Evolutionary conservation across 495 filamentous ascomycete species (phyloP).

Genomic region (Penicillium steckii): DNA sequence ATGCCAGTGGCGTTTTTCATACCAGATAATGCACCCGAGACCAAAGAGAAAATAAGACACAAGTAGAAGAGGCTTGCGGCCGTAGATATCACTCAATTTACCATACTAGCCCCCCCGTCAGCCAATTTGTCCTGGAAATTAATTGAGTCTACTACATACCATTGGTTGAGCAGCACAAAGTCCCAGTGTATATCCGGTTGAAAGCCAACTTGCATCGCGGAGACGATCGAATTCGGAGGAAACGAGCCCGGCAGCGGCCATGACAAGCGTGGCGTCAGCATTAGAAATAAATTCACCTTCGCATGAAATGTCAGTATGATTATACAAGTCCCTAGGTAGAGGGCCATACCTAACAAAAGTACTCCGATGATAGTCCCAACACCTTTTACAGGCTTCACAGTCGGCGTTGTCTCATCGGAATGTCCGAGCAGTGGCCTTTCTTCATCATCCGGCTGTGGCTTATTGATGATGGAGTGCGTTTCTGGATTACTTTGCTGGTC

Average conservation of each 20-base stretch:
- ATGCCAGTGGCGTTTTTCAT: not conserved
- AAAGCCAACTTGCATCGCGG: constrained; percentile 63
- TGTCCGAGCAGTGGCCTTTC: constrained; percentile 21
- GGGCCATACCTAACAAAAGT: constrained; percentile 31
- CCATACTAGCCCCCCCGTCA: constrained; percentile 31
- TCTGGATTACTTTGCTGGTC: not conserved
- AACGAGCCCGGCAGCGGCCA: constrained; percentile 61
- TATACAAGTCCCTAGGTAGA: not conserved
- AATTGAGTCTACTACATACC: no score
- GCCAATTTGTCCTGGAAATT: no score
- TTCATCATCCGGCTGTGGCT: constrained; percentile 16
- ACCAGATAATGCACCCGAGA: constrained; percentile 43
- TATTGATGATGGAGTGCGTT: not conserved
- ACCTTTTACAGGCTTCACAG: constrained; percentile 15
- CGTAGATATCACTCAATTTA: constrained; percentile 48
- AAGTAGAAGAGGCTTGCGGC: constrained; percentile 40
- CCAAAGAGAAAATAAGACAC: constrained; percentile 43
- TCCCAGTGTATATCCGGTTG: constrained; percentile 61
- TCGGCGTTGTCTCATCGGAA: not conserved
- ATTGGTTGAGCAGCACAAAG: constrained; percentile 58
- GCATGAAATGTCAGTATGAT: not conserved
- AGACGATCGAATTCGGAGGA: constrained; percentile 66
- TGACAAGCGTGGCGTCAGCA: constrained; percentile 59
- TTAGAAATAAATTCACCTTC: constrained; percentile 65
- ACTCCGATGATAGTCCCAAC: constrained; percentile 36